These are phyloP conservation scores for Paraphoma chrysanthemicola DNA, from an alignment of 2,329 filamentous ascomycete species.

Conservation along the genomic window DNA sequence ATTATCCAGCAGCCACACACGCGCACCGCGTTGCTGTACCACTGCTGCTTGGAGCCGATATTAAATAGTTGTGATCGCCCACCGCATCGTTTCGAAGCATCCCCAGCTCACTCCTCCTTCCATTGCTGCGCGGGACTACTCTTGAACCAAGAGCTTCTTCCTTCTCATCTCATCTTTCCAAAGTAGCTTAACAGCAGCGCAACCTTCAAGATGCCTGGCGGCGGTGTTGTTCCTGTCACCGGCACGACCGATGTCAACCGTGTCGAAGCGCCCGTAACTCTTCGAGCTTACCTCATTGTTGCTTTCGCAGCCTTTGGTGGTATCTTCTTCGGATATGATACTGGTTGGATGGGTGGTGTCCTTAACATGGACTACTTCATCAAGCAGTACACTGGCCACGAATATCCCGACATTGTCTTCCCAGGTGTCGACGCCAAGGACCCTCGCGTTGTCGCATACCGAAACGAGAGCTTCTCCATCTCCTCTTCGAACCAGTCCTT, in stretches of 20 bases:
- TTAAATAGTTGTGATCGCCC: conserved; percentile 40
- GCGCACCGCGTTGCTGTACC: conserved; percentile 39
- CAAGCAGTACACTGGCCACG: conserved; percentile 41
- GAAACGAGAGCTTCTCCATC: conserved; percentile 51
- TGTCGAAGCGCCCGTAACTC: conserved; percentile 60
- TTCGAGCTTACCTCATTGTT: conserved; percentile 56
- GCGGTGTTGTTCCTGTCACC: conserved; percentile 43
- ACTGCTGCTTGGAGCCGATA: conserved; percentile 31
- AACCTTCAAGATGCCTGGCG: conserved; percentile 44
- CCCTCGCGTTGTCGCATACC: conserved; percentile 66
- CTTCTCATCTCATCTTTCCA: conserved; percentile 12
- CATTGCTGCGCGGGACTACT: conserved; percentile 26
- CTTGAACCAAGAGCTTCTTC: conserved; percentile 21
- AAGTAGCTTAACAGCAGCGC: conserved; percentile 14
- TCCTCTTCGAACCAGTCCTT: conserved; percentile 58
- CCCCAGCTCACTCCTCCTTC: conserved; percentile 30
- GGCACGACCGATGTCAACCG: conserved; percentile 60
- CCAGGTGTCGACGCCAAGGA: conserved; percentile 59
- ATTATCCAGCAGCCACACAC: conserved; percentile 36
- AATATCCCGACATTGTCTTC: conserved; percentile 50
- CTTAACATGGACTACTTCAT: conserved; percentile 54
- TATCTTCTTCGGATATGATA: conserved; percentile 78
- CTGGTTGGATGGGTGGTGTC: conserved; percentile 77
- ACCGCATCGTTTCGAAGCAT: conserved; percentile 25
- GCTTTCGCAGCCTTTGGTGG: conserved; percentile 59